Percentiles rank a stretch among this genome's conserved stretches.
phyloP scores from a whole-genome alignment of 106 monocot genomes.

The Platanthera zijinensis region DNA sequence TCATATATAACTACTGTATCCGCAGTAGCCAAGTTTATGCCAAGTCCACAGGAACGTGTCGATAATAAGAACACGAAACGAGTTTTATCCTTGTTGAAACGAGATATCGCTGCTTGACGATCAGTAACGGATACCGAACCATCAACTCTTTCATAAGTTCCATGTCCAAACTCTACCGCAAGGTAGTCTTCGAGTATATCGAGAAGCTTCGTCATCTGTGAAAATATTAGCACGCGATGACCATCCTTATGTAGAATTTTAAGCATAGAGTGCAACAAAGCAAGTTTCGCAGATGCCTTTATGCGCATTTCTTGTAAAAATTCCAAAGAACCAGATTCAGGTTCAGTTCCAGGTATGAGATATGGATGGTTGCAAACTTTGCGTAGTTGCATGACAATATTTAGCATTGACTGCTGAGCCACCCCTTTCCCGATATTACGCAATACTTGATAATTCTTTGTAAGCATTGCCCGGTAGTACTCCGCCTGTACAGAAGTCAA shows the following conservation, averaged over 20 bases:
- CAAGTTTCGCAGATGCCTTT: constrained; percentile 89
- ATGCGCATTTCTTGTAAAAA: constrained; percentile 97
- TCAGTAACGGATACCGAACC: constrained; percentile 87
- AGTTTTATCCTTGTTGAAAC: constrained; percentile 87
- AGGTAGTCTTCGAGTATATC: constrained; percentile 99
- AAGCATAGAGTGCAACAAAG: constrained; percentile 85
- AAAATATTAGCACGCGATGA: constrained; percentile 93
- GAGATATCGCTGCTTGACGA: constrained; percentile 84
- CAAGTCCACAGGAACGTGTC: constrained; percentile 94
- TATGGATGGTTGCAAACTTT: constrained; percentile 99
- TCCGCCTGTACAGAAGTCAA: constrained; percentile 91
- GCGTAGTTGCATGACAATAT: constrained; percentile 95
- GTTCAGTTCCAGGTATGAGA: constrained; percentile 97
- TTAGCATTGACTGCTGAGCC: constrained; percentile 84
- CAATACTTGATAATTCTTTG: constrained; percentile 90
- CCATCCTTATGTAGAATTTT: constrained; percentile 78
- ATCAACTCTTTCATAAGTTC: constrained; percentile 93
- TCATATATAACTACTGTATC: constrained; percentile 99
- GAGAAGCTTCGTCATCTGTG: constrained; percentile 98
- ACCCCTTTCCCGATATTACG: constrained; percentile 87
- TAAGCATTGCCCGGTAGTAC: constrained; percentile 94
- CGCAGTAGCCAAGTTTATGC: constrained; percentile 95
- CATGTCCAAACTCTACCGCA: constrained; percentile 68
- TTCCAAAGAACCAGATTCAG: constrained; percentile 71
- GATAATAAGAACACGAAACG: constrained; percentile 94